Percentiles rank a stretch among this genome's conserved stretches.
phyloP scores from a whole-genome alignment of 768 basidiomycete species.

The Xerocomellus amylosporus region DNA sequence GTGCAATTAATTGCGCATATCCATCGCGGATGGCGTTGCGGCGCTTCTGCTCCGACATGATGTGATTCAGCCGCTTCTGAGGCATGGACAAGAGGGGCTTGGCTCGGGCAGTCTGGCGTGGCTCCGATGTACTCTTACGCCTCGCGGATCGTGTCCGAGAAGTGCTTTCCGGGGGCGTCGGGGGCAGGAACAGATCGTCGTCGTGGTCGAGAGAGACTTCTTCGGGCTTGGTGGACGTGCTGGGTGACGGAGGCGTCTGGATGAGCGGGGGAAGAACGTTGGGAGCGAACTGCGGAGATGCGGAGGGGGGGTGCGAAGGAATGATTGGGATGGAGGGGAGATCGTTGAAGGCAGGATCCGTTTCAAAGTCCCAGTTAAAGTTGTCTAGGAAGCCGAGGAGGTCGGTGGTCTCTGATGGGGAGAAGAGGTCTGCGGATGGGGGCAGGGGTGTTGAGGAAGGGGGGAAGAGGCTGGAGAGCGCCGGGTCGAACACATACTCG shows the following conservation, averaged over 20 bases:
- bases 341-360: conserved; percentile 31
- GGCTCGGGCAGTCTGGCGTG: conserved; percentile 35
- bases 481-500: conserved; percentile 67
- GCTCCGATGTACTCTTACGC: conserved; percentile 25
- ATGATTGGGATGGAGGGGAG: conserved; percentile 4
- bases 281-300: neutral
- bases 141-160: conserved; percentile 14
- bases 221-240: conserved; percentile 6
- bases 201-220: conserved; percentile 7
- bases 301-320: neutral
- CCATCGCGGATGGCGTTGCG: conserved; percentile 90
- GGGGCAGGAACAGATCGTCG: neutral
- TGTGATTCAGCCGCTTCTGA: conserved; percentile 88
- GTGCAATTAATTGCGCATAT: conserved; percentile 78
- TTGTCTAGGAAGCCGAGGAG: conserved; percentile 81
- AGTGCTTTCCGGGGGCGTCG: conserved; percentile 13
- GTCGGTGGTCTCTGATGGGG: conserved; percentile 72
- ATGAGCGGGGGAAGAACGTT: neutral
- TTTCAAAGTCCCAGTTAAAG: conserved; percentile 65
- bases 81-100: conserved; percentile 77
- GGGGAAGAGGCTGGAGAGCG: conserved; percentile 52
- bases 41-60: conserved; percentile 92
- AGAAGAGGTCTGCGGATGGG: conserved; percentile 75
- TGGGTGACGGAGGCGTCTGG: conserved; percentile 5
- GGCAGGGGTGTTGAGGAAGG: conserved; percentile 62